Percentiles rank a stretch among this genome's conserved stretches.
These are phyloP conservation scores for Cynanchum wilfordii DNA, from an alignment of 257 asterid species.

Conservation along the genomic window DNA sequence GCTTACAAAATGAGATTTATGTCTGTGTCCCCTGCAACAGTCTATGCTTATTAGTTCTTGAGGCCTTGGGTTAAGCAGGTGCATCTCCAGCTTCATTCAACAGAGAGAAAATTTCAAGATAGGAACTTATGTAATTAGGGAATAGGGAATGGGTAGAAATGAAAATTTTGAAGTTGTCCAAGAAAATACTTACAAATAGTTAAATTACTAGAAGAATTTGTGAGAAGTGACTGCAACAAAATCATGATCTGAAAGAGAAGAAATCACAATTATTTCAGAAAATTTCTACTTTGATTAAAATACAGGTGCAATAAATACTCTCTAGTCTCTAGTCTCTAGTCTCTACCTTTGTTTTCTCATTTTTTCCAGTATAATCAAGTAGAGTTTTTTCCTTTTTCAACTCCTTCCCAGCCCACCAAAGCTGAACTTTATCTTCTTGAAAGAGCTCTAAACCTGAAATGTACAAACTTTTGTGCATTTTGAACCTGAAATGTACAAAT, in stretches of 20 bases:
- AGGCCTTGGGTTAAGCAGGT: not conserved
- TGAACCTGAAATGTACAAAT: conserved; percentile 12
- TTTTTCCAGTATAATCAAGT: conserved; percentile 29
- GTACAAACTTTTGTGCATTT: not conserved
- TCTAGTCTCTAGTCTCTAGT: no score
- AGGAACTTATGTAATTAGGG: no score
- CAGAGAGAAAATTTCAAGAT: not conserved
- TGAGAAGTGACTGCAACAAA: conserved; percentile 17
- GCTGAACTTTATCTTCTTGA: conserved; percentile 19
- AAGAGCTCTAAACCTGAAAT: conserved; percentile 21
- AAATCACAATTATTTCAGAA: not conserved
- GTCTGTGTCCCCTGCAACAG: not conserved
- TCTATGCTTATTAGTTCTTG: not conserved
- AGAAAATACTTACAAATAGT: not conserved
- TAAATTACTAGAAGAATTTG: conserved; percentile 8
- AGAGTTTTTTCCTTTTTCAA: conserved; percentile 21
- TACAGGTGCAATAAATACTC: not conserved
- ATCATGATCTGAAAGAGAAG: conserved; percentile 21
- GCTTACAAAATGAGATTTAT: not conserved
- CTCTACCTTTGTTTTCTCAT: conserved; percentile 35
- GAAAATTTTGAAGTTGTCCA: not conserved
- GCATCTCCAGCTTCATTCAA: conserved; percentile 10
- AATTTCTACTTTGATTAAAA: not conserved
- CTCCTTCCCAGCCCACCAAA: conserved; percentile 33
- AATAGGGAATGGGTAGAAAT: not conserved